phyloP scores from a whole-genome alignment of 768 basidiomycete species.

The Psilocybe cyanescens region DNA sequence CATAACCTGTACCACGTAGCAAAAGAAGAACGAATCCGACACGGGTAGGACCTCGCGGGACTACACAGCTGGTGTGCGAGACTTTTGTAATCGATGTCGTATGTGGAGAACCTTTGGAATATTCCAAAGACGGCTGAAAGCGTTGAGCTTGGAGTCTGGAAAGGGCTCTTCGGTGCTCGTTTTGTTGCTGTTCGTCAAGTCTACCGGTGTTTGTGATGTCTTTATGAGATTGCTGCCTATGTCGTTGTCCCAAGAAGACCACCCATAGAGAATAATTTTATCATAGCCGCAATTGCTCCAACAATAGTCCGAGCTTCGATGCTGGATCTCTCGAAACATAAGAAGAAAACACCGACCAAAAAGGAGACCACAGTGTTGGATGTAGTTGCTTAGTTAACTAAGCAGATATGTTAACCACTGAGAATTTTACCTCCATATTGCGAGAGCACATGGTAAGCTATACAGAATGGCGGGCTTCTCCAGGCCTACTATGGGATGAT shows the following conservation, averaged over 20 bases:
- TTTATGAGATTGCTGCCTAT: not conserved
- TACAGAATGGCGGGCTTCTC: slow-evolving; percentile 31
- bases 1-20: no score
- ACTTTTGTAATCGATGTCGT: no score
- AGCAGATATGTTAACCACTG: no score
- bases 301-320: slow-evolving; percentile 15
- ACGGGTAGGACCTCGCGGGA: no score
- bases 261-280: slow-evolving; percentile 44
- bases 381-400: no score
- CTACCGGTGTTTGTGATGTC: not conserved
- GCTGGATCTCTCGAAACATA: slow-evolving; percentile 22
- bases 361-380: slow-evolving; percentile 20
- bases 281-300: slow-evolving; percentile 1
- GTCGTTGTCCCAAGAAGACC: slow-evolving; percentile 40
- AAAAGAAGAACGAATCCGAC: no score
- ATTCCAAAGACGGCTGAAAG: no score
- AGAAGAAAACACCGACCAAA: slow-evolving; percentile 18
- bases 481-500: slow-evolving; percentile 32
- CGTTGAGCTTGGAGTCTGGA: no score
- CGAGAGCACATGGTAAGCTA: slow-evolving; percentile 30
- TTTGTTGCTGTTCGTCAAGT: not conserved
- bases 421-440: slow-evolving; percentile 32
- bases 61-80: no score
- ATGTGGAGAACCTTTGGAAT: no score
- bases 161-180: not conserved